Evolutionary conservation across 768 basidiomycete species (phyloP).

Genomic region (Mycena filopes): DNA sequence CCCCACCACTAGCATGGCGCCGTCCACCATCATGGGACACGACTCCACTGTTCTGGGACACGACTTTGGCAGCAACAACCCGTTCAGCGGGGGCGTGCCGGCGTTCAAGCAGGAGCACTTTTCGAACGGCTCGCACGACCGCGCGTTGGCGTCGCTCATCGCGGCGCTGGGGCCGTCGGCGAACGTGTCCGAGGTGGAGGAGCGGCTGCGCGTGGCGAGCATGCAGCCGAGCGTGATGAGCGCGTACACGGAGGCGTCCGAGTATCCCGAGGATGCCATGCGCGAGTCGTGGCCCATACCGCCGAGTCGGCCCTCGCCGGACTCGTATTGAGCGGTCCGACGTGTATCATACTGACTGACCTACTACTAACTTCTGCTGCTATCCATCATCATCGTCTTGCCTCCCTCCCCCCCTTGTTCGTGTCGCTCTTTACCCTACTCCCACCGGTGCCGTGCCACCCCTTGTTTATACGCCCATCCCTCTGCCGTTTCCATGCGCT

Average conservation of each 20-base stretch:
- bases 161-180: constrained; percentile 64
- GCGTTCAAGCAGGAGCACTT: constrained; percentile 49
- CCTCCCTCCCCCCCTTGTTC: constrained; percentile 4
- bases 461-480: constrained; percentile 6
- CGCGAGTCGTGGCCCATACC: constrained; percentile 33
- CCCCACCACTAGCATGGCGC: constrained; percentile 35
- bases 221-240: constrained; percentile 29
- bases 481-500: constrained; percentile 9
- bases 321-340: background rate
- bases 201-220: constrained; percentile 60
- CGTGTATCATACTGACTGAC: constrained; percentile 1
- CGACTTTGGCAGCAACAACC: constrained; percentile 41
- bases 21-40: constrained; percentile 27
- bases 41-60: too few relatives aligned
- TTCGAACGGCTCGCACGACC: constrained; percentile 44
- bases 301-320: constrained; percentile 18
- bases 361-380: background rate
- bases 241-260: constrained; percentile 13
- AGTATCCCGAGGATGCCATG: constrained; percentile 27
- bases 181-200: constrained; percentile 56
- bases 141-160: constrained; percentile 71
- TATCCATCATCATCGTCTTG: constrained; percentile 1
- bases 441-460: background rate
- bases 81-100: constrained; percentile 32
- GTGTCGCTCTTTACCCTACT: background rate